Evolutionary conservation across 257 asterid species (phyloP), one percentile per base, ranked within the genome.

Genomic region (Ilex asprella): DNA sequence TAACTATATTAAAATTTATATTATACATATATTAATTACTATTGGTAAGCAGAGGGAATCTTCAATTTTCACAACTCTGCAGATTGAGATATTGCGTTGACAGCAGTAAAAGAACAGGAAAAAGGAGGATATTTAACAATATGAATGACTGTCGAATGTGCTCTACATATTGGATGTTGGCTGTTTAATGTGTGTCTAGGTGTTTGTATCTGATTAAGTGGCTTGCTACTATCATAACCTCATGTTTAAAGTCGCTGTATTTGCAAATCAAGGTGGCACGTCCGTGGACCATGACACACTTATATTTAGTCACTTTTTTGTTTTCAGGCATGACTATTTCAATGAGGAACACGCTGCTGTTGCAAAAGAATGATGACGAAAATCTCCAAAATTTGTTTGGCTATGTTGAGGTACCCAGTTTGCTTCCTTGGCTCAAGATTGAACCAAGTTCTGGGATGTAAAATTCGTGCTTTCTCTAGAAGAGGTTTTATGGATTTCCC

Each of bases 271-370:
- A 10, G 13, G 10, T 46, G 52, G 10, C n/a, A 10, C 10, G 3
- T 3, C 11, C 10, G 1, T 46, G 10, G 3, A 10, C 13, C 0
- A 46, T 11, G 52, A 10, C n/a, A 3, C 15, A 12, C 52, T 2
- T 46, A 30, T 2, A 13, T 30, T 16, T 57, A 41, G 63, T 27
- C 32, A 16, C 58, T 61, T 14, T 32, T 62, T 39, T 71, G 47
- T 55, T 63, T 65, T 41, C 89, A 91, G 96, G 85, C 82, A 87
- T 62, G 96, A 91, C 51, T 86, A 85, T 61, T 77, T 70, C 70
- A 72, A 59, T 7, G 82, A 75, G 30, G 86, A 81, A 71, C 79
- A 86, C 76, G 82, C 88, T 30, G 88, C 41, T 29, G 83, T 75
- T 32, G 93, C 85, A 55, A 72, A 91, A 71, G 95, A 91, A 76